phyloP scores from a whole-genome alignment of 805 yeast species.

The Wickerhamomyces rabaulensis region DNA sequence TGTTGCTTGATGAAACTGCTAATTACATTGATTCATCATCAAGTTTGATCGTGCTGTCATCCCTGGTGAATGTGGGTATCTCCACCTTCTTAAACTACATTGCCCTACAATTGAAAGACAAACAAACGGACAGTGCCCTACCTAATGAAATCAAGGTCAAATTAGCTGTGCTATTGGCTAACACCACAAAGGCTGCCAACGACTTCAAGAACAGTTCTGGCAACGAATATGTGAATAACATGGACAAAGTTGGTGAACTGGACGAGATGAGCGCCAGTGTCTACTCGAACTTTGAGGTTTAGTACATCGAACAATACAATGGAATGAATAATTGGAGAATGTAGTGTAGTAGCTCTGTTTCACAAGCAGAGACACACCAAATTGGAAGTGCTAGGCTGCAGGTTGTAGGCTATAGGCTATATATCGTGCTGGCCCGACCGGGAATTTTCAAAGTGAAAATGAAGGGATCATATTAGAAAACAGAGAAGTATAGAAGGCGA shows the following conservation, averaged over 20 bases:
- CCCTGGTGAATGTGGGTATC: constrained; percentile 30
- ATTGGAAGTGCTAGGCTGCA: too few species aligned
- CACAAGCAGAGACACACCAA: too few species aligned
- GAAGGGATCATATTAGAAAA: background rate
- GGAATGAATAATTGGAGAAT: too few species aligned
- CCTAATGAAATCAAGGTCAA: constrained; percentile 32
- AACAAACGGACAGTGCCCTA: constrained; percentile 12
- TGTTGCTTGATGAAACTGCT: constrained; percentile 38
- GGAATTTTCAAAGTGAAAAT: background rate
- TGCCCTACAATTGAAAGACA: constrained; percentile 9
- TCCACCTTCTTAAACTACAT: constrained; percentile 31
- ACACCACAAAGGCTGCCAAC: constrained; percentile 59
- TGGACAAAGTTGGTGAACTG: constrained; percentile 55
- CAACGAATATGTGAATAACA: constrained; percentile 38
- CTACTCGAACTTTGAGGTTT: constrained; percentile 64
- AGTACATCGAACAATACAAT: background rate
- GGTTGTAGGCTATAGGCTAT: too few species aligned
- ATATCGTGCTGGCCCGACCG: background rate
- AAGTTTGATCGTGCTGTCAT: constrained; percentile 26
- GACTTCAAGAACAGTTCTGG: constrained; percentile 37
- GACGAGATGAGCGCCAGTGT: constrained; percentile 89
- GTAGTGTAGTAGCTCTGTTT: too few species aligned
- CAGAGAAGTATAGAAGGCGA: background rate
- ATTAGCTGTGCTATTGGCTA: constrained; percentile 69
- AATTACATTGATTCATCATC: constrained; percentile 37